Evolutionary conservation across 2,329 filamentous ascomycete species (phyloP), one percentile per base, ranked within the genome.

Genomic region (Botrytis fragariae): DNA sequence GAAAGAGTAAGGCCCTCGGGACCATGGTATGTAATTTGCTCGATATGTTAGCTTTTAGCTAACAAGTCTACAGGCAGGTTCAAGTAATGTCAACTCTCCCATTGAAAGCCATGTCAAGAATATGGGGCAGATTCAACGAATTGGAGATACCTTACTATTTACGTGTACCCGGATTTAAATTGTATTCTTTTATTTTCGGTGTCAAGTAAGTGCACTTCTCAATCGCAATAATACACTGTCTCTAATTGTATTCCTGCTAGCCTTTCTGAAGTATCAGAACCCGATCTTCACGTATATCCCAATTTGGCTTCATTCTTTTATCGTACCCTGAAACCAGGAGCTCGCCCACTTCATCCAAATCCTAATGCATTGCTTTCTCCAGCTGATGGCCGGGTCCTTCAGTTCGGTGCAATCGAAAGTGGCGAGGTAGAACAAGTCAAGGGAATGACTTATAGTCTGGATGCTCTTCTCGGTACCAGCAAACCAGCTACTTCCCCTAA

Each of bases 401-500:
- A 98, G 79, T 98, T 94, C 78, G 96, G 96, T 18, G 91, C 90
- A 78, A 98, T 99, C 73, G 92, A 97, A 79, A 90, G 95, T 79
- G 95, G 95, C 65, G 94, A 98, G 80, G 97, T 99, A 61, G 96
- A 99, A 82, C 96, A 99, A 84, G 95, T 99, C 76, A 99, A 99
- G 84, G 96, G 96, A 74, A 96, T 99, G 87, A 99, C 96, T 0
- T 99, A 99, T 83, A 97, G 92, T 77, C 88, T 99, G 72, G 96
- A 99, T 81, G 95, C 96, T 12, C 87, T 99, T 2, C 87, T 99
- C 2, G 96, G 96, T 69, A 90, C 88, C 76, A 85, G 86, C 75
- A 88, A 86, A 9, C 88, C 88, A 76, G 77, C 82, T 81, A 76
- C 79, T 74, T 74, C 80, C 8, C 78, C 77, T 25, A 80, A 79